Evolutionary conservation across 768 basidiomycete genomes (phyloP).

Genomic region (Macrolepiota fuliginosa): DNA sequence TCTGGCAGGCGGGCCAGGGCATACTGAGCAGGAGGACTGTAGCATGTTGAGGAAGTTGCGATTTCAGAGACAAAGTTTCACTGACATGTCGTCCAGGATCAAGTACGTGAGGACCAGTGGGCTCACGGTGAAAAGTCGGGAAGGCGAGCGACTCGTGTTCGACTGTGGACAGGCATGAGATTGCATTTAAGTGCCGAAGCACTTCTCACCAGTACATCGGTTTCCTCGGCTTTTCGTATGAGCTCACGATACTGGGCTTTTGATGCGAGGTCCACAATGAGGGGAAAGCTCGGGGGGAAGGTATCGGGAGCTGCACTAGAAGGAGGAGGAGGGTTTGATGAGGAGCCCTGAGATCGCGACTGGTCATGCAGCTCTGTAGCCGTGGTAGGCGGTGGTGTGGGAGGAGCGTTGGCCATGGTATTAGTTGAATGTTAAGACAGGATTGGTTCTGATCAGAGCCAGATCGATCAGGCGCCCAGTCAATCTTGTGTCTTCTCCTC

Average conservation of each 20-base stretch:
- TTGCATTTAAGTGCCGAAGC: background rate
- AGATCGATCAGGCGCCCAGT: background rate
- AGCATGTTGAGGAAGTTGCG: background rate
- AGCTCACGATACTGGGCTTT: conserved; percentile 42
- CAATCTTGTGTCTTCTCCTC: background rate
- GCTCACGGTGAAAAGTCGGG: conserved; percentile 50
- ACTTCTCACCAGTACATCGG: conserved; percentile 50
- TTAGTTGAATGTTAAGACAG: background rate
- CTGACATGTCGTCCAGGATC: conserved; percentile 62
- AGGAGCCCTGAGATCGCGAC: conserved; percentile 26
- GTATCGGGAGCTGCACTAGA: conserved; percentile 22
- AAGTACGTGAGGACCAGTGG: conserved; percentile 68
- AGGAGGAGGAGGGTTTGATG: conserved; percentile 14
- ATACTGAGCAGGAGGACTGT: conserved; percentile 58
- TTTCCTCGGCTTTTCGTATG: conserved; percentile 45
- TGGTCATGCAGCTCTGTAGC: conserved; percentile 56
- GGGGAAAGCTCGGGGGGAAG: conserved; percentile 45
- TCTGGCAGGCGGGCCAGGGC: conserved; percentile 57
- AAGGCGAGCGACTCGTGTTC: conserved; percentile 36
- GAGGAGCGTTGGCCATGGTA: conserved; percentile 56
- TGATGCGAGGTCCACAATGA: conserved; percentile 41
- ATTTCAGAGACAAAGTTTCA: conserved; percentile 8
- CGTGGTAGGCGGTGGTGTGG: conserved; percentile 62
- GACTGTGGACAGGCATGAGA: conserved; percentile 8
- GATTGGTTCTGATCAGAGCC: background rate